Conservation (phyloP, 2,329 filamentous ascomycete genomes). For the Ceratocystis smalleyi region DNA sequence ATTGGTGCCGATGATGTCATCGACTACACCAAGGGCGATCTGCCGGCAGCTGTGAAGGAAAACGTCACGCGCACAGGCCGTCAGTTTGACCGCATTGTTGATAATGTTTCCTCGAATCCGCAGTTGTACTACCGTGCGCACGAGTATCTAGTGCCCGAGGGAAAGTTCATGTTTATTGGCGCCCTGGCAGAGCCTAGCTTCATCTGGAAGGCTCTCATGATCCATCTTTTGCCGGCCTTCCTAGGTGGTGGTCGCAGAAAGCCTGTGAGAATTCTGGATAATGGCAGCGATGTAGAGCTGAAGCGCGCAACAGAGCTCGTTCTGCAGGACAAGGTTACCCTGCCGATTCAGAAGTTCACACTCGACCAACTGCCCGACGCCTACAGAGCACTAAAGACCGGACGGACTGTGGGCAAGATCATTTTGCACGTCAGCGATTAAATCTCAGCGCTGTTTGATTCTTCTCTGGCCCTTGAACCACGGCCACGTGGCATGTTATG, state of each 20-base stretch:
- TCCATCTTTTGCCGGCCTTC: conserved; percentile 23
- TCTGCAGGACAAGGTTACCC: conserved; percentile 40
- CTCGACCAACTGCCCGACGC: conserved; percentile 42
- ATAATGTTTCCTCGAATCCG: conserved; percentile 40
- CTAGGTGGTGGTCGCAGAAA: conserved; percentile 29
- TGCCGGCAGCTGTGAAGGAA: conserved; percentile 32
- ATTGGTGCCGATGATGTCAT: conserved; percentile 51
- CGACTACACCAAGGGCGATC: conserved; percentile 40
- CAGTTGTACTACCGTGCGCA: conserved; percentile 39
- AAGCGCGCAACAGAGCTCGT: conserved; percentile 39
- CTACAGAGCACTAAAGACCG: conserved; percentile 42
- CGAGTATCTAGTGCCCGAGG: conserved; percentile 33
- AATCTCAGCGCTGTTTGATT: background rate
- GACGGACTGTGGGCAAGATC: conserved; percentile 46
- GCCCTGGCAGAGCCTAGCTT: conserved; percentile 24
- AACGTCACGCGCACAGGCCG: conserved; percentile 24
- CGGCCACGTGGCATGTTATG: background rate
- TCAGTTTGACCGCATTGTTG: conserved; percentile 38
- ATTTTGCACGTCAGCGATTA: conserved; percentile 26
- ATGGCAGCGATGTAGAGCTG: conserved; percentile 32
- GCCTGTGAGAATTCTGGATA: conserved; percentile 28
- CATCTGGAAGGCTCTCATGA: conserved; percentile 20
- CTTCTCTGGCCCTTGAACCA: background rate
- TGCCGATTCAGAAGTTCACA: conserved; percentile 39
- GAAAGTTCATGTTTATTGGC: conserved; percentile 37